Evolutionary conservation across 495 filamentous ascomycete species (phyloP).

Genomic region (Penicillium robsamsonii): DNA sequence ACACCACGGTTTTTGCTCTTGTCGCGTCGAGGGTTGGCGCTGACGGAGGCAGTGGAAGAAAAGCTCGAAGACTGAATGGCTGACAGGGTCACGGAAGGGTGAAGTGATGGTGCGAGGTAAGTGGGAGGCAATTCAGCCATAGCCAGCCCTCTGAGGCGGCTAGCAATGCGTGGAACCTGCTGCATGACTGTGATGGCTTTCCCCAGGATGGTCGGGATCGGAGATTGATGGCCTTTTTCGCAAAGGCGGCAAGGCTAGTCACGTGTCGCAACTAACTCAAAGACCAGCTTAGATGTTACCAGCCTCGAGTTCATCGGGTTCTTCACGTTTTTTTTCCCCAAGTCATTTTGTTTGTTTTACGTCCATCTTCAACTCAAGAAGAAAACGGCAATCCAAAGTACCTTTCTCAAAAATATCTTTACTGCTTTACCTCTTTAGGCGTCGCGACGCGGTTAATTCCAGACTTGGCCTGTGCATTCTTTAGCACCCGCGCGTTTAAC

Average conservation of each 20-base stretch:
- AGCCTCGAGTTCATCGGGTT: conserved; percentile 2
- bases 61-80: conserved; percentile 43
- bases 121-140: conserved; percentile 43
- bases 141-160: conserved; percentile 23
- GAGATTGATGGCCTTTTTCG: conserved; percentile 21
- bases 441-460: not conserved
- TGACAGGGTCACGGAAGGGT: conserved; percentile 36
- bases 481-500: conserved; percentile 39
- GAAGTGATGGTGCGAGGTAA: conserved; percentile 46
- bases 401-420: not conserved
- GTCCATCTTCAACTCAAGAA: not conserved
- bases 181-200: conserved; percentile 37
- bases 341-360: not conserved
- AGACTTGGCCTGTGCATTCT: conserved; percentile 28
- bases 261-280: conserved; percentile 14
- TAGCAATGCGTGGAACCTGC: conserved; percentile 22
- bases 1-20: conserved; percentile 64
- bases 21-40: conserved; percentile 40
- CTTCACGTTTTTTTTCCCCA: not conserved
- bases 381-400: not conserved
- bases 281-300: not conserved
- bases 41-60: conserved; percentile 40
- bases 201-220: conserved; percentile 14
- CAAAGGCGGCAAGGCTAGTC: conserved; percentile 14
- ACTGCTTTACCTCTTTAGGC: not conserved